phyloP scores from a whole-genome alignment of 192 early-diverging fungal genomes.

The Entrophospora sp. region DNA sequence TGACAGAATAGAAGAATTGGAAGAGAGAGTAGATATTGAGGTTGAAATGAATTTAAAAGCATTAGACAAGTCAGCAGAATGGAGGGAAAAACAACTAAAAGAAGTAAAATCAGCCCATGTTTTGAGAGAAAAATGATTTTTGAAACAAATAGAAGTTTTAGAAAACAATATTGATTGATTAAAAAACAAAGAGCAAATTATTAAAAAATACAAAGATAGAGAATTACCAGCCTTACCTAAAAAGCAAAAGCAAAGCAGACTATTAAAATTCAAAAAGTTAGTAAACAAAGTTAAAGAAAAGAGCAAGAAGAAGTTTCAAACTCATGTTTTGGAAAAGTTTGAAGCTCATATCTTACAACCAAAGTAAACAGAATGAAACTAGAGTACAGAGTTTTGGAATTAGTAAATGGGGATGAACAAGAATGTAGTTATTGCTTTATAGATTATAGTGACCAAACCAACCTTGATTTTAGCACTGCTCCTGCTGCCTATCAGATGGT shows the following conservation, averaged over 20 bases:
- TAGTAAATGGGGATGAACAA: too few relatives aligned
- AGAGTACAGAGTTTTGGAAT: background rate
- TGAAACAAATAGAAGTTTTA: background rate
- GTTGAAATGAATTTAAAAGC: too few relatives aligned
- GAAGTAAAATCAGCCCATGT: background rate
- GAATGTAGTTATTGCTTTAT: slow-evolving; percentile 6
- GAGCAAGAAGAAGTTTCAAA: background rate
- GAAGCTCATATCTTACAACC: background rate
- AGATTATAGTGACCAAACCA: background rate
- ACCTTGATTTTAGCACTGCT: slow-evolving; percentile 5
- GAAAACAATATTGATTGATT: slow-evolving; percentile 2
- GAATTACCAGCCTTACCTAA: background rate
- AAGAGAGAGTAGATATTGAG: too few relatives aligned
- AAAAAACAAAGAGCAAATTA: slow-evolving; percentile 4
- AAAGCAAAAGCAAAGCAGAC: background rate
- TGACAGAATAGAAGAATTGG: too few relatives aligned
- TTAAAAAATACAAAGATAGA: slow-evolving; percentile 6
- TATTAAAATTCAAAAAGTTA: slow-evolving; percentile 6
- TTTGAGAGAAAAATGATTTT: background rate
- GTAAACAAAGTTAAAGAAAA: too few relatives aligned
- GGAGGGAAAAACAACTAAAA: background rate
- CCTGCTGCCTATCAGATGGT: background rate
- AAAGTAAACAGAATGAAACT: background rate
- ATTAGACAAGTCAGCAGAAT: background rate
- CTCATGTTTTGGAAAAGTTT: background rate